Conservation (phyloP, 2,329 filamentous ascomycete genomes). For the Fusarium sp. region DNA sequence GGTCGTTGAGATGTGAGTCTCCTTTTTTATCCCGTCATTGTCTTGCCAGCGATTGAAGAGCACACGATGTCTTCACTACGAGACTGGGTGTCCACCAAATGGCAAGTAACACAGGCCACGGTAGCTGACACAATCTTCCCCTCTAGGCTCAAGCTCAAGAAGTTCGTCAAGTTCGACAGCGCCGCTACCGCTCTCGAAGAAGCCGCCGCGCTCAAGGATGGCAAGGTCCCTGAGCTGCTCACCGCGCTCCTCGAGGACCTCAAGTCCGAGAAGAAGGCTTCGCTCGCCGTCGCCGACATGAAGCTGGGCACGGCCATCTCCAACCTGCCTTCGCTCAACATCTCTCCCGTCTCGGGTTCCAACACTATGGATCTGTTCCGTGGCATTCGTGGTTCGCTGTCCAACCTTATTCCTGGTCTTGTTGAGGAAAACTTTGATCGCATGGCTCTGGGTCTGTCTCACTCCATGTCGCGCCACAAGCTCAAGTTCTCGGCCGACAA, state of each 20-base stretch:
- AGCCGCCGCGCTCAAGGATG: slow-evolving; percentile 85
- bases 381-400: slow-evolving; percentile 88
- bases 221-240: slow-evolving; percentile 91
- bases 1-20: slow-evolving; percentile 79
- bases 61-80: slow-evolving; percentile 9
- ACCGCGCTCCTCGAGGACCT: slow-evolving; percentile 82
- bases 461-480: slow-evolving; percentile 96
- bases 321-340: slow-evolving; percentile 86
- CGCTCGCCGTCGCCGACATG: slow-evolving; percentile 89
- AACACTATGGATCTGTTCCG: slow-evolving; percentile 82
- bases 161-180: slow-evolving; percentile 97
- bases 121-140: slow-evolving; percentile 11
- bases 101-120: background rate
- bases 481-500: slow-evolving; percentile 99
- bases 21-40: background rate
- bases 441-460: slow-evolving; percentile 94
- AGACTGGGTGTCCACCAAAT: slow-evolving; percentile 15
- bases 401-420: slow-evolving; percentile 89
- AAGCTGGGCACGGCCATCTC: slow-evolving; percentile 92
- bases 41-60: slow-evolving; percentile 2
- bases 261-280: slow-evolving; percentile 97
- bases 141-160: slow-evolving; percentile 86
- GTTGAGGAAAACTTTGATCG: slow-evolving; percentile 85
- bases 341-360: slow-evolving; percentile 75
- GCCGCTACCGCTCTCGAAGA: slow-evolving; percentile 90